Evolutionary conservation across 352 stramenopile species (phyloP), one percentile per base, ranked within the genome.

Genomic region (Aphanomyces astaci): DNA sequence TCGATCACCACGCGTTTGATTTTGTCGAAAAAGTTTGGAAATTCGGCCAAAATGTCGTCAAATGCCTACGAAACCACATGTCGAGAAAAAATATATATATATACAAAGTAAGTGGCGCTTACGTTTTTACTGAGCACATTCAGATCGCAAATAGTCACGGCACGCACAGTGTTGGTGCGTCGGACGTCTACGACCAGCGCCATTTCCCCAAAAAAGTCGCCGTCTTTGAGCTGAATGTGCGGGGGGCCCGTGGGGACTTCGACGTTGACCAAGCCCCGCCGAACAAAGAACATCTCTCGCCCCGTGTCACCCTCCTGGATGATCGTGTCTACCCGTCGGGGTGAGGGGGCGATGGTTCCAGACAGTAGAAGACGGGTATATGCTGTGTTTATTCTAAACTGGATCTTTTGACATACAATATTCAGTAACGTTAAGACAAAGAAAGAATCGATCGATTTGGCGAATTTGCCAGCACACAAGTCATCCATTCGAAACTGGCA

Each of bases 251-350:
- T 15, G 19, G 40, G 40, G 17, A 93, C 77, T 10, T 88, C 46
- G 59, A 95, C 86, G 56, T 89, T 79, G 0, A 93, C 84, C n/a
- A 92, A 71, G 0, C 87, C 87, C 70, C 89, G 89, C n/a, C 80
- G 81, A 5, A 94, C 78, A 49, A 95, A 91, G 66, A 92, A 94
- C 82, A 94, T 91, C 65, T 92, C 82, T 64, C 88, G 89, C 64
- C 85, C 86, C 17, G 92, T 88, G 36, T 91, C 81, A 52, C 91
- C 80, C 55, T 79, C 83, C 71, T 90, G 88, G 68, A 94, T 91
- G 60, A 90, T 89, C 4, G 77, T 89, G 39, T 92, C 84, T 59
- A 36, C 19, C 13, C n/a, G n/a, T n/a, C n/a, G n/a, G n/a, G n/a
- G n/a, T n/a, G n/a, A n/a, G n/a, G n/a, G n/a, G n/a, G n/a, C n/a